These are phyloP conservation scores for Jatropha multifida DNA, from an alignment of 441 rosid species.

Conservation along the genomic window DNA sequence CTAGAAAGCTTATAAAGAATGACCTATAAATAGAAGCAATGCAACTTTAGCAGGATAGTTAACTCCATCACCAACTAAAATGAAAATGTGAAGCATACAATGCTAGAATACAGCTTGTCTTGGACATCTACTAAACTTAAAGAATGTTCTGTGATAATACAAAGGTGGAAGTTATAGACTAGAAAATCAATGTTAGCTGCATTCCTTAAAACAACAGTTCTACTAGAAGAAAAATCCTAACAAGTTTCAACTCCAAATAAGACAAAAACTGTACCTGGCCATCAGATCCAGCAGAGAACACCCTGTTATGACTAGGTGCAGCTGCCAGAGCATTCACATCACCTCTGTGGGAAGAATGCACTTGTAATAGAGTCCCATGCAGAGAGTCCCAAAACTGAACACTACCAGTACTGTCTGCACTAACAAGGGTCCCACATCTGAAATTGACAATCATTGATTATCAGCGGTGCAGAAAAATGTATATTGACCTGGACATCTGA, in stretches of 20 bases:
- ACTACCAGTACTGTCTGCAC: conserved; percentile 90
- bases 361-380: conserved; percentile 85
- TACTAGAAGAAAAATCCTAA: neutral
- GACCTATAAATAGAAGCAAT: conserved; percentile 47
- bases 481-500: neutral
- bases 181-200: neutral
- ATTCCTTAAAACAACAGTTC: neutral
- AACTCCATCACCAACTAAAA: neutral
- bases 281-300: conserved; percentile 94
- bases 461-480: conserved; percentile 6
- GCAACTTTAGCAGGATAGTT: conserved; percentile 20
- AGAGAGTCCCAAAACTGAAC: conserved; percentile 94
- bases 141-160: neutral
- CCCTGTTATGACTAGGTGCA: conserved; percentile 80
- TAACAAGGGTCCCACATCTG: conserved; percentile 85
- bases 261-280: conserved; percentile 70
- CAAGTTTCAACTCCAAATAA: neutral
- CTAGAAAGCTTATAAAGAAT: conserved; percentile 71
- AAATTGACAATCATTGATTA: conserved; percentile 21
- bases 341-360: conserved; percentile 84
- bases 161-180: neutral
- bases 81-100: neutral
- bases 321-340: conserved; percentile 88
- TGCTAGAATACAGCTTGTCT: neutral
- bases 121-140: neutral